A percentile compares a stretch with the other conserved stretches of the same genome.
phyloP scores from a whole-genome alignment of 2,329 filamentous ascomycete species.

The Ophiostoma ulmi region DNA sequence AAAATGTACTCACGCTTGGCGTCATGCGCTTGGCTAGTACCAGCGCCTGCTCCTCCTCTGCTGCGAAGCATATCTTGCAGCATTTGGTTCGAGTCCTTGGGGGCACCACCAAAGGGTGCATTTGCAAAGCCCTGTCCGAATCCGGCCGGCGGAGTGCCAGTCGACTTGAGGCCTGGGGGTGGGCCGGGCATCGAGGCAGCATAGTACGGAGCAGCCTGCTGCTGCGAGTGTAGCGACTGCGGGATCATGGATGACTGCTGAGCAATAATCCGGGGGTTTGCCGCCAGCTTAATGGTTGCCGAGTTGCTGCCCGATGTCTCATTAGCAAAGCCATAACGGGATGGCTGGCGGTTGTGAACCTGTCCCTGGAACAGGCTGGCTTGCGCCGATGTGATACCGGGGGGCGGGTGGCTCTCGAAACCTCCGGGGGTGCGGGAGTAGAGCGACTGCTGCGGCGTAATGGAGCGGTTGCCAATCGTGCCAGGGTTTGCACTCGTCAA shows the following conservation, averaged over 20 bases:
- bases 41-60: slow-evolving; percentile 51
- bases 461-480: slow-evolving; percentile 28
- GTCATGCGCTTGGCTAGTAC: slow-evolving; percentile 66
- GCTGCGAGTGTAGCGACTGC: slow-evolving; percentile 53
- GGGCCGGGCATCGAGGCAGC: slow-evolving; percentile 82
- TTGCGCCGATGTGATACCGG: slow-evolving; percentile 27
- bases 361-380: slow-evolving; percentile 50
- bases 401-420: slow-evolving; percentile 49
- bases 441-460: slow-evolving; percentile 35
- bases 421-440: slow-evolving; percentile 60
- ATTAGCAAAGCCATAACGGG: slow-evolving; percentile 81
- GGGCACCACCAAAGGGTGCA: slow-evolving; percentile 59
- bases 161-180: slow-evolving; percentile 90
- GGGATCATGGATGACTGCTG: slow-evolving; percentile 88
- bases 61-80: slow-evolving; percentile 77
- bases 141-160: slow-evolving; percentile 89
- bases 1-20: slow-evolving; percentile 98
- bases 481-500: slow-evolving; percentile 38
- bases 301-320: slow-evolving; percentile 59
- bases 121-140: slow-evolving; percentile 83
- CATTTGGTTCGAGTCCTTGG: slow-evolving; percentile 71
- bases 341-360: slow-evolving; percentile 75
- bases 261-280: slow-evolving; percentile 73
- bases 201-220: slow-evolving; percentile 68
- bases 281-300: slow-evolving; percentile 67